Evolutionary conservation across 495 filamentous ascomycete genomes (phyloP), one percentile per base, ranked within the genome.

Genomic region (Xylaria longipes): DNA sequence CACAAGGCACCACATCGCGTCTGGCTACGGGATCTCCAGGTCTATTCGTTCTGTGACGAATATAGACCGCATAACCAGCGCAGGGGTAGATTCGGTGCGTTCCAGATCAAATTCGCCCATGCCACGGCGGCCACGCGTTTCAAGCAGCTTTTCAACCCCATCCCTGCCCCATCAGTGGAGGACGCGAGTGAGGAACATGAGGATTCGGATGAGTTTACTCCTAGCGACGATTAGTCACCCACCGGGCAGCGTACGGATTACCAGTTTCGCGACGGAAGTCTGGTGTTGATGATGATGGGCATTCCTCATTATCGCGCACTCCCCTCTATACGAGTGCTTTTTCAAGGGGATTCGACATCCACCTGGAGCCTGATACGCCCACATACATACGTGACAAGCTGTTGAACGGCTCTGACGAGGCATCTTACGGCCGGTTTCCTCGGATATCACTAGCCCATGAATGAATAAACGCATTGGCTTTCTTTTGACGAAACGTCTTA

Each of bases 41-140:
- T 87, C 0, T 89, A 89, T 60, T 84, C 93, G 4, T 91, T 93
- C 74, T 90, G 86, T 69, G 77, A 86, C 7, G 83, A 88, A 1
- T 94, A 93, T 73, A 76, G 80, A 2, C 84, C 85, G 46, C 77
- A 82, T 50, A 74, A 80, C 54, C 84, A 85, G 79, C 79, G 84
- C 6, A 80, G 78, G 62, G 84, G 83, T 27, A 82, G 80, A 31
- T 73, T 74, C 0, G 80, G 80, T 9, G 80, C 82, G 0, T 87
- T 84, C 64, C 84, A 87, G 74, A 78, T 87, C 9, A 73, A 78
- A 29, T 87, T 87, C 72, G 80, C 76, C 27, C 77, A 78, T 29
- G 45, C 52, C 8, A 31, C 54, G 27, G 62, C 69, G 9, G 62
- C 69, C 4, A 56, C 62, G 37, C 35, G 27, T 22, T 71, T 71